These are phyloP conservation scores for Chaetomiaceae sp. DNA, from an alignment of 2,329 filamentous ascomycete genomes.

Conservation along the genomic window DNA sequence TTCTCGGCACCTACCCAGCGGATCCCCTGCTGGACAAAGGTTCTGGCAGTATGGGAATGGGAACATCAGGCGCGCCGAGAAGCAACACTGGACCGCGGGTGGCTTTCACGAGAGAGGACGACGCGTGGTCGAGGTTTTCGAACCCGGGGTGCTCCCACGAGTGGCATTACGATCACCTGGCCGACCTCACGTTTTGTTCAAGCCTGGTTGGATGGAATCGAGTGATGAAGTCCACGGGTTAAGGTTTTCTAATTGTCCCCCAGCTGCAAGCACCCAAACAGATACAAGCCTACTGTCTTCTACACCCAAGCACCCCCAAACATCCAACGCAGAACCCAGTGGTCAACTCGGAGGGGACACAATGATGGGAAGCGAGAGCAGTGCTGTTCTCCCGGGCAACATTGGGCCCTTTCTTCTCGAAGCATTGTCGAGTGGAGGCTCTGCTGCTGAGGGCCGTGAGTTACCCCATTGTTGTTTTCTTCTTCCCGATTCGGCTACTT, in stretches of 20 bases:
- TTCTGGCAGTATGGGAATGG: too few species aligned
- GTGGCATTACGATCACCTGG: background rate
- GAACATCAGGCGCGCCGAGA: background rate
- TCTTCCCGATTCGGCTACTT: background rate
- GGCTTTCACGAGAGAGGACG: background rate
- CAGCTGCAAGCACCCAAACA: too few species aligned
- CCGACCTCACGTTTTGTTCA: background rate
- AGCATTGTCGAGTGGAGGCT: background rate
- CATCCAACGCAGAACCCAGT: background rate
- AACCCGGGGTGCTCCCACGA: constrained; percentile 1
- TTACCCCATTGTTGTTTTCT: background rate
- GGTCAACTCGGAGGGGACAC: too few species aligned
- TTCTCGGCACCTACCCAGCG: background rate
- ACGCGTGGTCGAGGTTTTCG: constrained; percentile 1
- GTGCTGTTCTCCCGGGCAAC: background rate
- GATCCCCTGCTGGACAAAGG: background rate
- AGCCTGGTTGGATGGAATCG: background rate
- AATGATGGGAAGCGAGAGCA: background rate
- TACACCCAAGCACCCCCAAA: background rate
- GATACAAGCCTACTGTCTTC: background rate
- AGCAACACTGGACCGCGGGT: background rate
- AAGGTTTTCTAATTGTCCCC: background rate
- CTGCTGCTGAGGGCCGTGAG: background rate
- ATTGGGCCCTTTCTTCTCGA: constrained; percentile 9
- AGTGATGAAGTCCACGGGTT: background rate